Conservation (phyloP, 139 green algal genomes). For the Chlorella sp. region DNA sequence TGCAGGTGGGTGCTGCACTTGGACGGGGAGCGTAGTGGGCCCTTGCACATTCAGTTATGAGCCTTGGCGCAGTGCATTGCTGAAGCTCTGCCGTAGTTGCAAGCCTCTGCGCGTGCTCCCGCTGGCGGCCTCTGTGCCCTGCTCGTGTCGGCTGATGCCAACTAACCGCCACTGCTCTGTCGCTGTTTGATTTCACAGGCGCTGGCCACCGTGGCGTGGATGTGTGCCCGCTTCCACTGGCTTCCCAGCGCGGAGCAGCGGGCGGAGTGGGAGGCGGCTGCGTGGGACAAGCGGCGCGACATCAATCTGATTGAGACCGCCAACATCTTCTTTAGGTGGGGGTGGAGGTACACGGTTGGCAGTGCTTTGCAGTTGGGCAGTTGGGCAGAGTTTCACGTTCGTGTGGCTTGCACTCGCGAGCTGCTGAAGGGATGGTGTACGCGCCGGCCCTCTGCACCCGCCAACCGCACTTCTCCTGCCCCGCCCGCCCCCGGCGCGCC, state of each 20-base stretch:
- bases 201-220: slow-evolving; percentile 12
- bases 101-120: no score
- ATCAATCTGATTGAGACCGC: slow-evolving; percentile 14
- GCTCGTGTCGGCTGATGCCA: no score
- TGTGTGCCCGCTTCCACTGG: slow-evolving; percentile 23
- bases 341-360: neutral
- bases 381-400: neutral
- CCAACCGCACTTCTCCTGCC: neutral
- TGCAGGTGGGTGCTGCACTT: neutral
- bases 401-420: neutral
- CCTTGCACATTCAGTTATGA: no score
- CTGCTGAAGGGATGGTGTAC: neutral
- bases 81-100: no score
- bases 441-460: no score
- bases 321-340: slow-evolving; percentile 28
- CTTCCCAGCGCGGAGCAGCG: neutral
- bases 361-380: no score
- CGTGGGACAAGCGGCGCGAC: neutral
- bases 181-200: no score
- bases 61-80: no score
- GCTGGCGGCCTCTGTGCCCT: no score
- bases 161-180: no score
- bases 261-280: neutral
- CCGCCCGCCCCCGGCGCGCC: neutral
- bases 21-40: no score